Evolutionary conservation across 208 protist genomes (phyloP).

Genomic region (Acanthamoeba divionensis): DNA sequence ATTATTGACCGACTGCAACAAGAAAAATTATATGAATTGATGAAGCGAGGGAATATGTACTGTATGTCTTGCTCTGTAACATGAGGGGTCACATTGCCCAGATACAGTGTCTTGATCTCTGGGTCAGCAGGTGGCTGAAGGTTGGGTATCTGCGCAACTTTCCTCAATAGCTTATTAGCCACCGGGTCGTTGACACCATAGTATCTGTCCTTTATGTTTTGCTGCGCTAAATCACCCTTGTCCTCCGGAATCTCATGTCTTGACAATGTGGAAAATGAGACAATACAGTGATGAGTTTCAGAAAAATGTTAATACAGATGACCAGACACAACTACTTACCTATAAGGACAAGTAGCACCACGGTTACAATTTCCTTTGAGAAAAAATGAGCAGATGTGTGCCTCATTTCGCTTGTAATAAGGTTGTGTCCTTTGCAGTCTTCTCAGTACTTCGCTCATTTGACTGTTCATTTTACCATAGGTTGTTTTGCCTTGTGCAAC

Average conservation of each 20-base stretch:
- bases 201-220: conserved; percentile 86
- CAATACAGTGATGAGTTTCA: not conserved
- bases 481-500: not conserved
- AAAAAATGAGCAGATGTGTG: conserved; percentile 85
- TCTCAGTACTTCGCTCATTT: conserved; percentile 29
- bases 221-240: conserved; percentile 71
- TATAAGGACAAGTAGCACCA: conserved; percentile 82
- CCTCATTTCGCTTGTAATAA: conserved; percentile 58
- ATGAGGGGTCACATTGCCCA: conserved; percentile 65
- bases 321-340: conserved; percentile 54
- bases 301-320: not conserved
- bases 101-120: conserved; percentile 72
- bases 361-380: conserved; percentile 83
- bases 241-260: conserved; percentile 72
- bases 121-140: conserved; percentile 68
- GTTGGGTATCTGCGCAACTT: not conserved
- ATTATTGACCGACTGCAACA: not conserved
- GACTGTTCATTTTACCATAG: not conserved
- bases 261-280: conserved; percentile 17
- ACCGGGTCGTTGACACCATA: conserved; percentile 84
- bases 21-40: not conserved
- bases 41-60: not conserved
- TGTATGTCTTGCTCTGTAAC: conserved; percentile 71
- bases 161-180: conserved; percentile 79
- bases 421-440: conserved; percentile 56